A percentile compares a stretch with the other conserved stretches of the same genome.
Conservation (phyloP, 768 basidiomycete species). For the Mrakia hoshinonis region DNA sequence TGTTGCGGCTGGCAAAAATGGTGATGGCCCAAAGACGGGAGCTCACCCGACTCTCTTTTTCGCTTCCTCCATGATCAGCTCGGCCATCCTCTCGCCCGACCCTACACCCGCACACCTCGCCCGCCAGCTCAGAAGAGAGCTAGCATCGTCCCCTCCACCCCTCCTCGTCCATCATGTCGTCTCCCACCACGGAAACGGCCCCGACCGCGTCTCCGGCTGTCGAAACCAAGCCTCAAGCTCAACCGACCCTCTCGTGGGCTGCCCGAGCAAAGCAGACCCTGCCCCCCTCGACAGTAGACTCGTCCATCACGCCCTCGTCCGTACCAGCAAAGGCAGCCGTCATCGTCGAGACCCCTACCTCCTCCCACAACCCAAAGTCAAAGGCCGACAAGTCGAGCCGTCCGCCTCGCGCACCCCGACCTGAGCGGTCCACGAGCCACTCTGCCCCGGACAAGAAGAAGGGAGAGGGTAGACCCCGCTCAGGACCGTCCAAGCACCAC, state of each 20-base stretch:
- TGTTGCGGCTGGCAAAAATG: too few relatives aligned
- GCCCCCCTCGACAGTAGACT: not conserved
- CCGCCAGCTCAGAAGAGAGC: not conserved
- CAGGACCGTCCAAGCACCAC: not conserved
- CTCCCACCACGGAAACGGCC: not conserved
- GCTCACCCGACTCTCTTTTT: not conserved
- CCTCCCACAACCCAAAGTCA: not conserved
- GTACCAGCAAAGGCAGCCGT: not conserved
- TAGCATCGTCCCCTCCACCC: not conserved
- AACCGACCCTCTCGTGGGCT: conserved; percentile 14
- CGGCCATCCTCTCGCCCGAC: not conserved
- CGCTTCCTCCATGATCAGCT: not conserved
- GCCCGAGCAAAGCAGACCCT: conserved; percentile 13
- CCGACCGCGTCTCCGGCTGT: not conserved
- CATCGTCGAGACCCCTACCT: not conserved
- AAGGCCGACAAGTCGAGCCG: not conserved
- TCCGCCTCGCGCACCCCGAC: conserved; percentile 1
- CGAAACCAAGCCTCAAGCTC: not conserved
- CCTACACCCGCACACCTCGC: not conserved
- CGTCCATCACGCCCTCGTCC: not conserved
- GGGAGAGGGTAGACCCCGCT: not conserved
- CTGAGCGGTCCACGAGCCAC: not conserved
- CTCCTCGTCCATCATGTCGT: not conserved
- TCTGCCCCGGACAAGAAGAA: not conserved
- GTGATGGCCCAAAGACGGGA: not conserved